Base-by-base conservation (phyloP, 768 basidiomycete genomes). In the Glaciozyma martinii region DNA sequence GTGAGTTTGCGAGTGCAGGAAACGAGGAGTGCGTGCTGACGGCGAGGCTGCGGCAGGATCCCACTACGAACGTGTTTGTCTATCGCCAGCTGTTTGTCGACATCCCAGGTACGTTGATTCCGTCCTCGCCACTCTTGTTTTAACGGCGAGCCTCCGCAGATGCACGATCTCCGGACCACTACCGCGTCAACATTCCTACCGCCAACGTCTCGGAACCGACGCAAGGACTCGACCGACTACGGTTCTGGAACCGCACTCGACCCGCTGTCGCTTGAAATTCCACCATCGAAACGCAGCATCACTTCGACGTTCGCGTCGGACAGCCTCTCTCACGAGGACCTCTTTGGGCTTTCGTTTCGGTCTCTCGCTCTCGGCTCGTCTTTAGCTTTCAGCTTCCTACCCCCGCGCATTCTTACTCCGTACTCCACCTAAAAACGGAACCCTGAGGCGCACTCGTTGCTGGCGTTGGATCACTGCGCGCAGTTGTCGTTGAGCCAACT, bases 11-110 rank as follows among this genome's bases (percentile, higher is more conserved):
- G 0, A 12, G 8, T 32, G 19, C 8, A 16, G 2, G 2, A 15
- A 2, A 15, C 23, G 40, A 25, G 2, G 10, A 21, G 27, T 18
- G 33, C n/a, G 8, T 15, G 16, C 37, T 40, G 32, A 25, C 43
- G 50, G 29, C 23, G 23, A 7, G 1, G 32, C 7, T 33, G 10
- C 57, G 29, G n/a, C 49, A 66, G 66, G 66, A 71, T 18, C 55
- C 58, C 6, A 6, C 16, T 19, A 60, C 70, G 15, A 60, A 60
- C 40, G 56, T 65, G 32, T 71, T 67, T n/a, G 66, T 71, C 43
- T 71, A 71, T 63, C 62, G 66, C 50, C 60, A 65, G 30, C 61
- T 71, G 33, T 67, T 61, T 23, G 66, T 65, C 55, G 66, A 63
- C 13, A 27, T 71, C 5, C 70, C 70, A n/a, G 65, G 62, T 64